Evolutionary conservation across 2,329 filamentous ascomycete species (phyloP).

Genomic region (Paracorniculantispora psalliotae): DNA sequence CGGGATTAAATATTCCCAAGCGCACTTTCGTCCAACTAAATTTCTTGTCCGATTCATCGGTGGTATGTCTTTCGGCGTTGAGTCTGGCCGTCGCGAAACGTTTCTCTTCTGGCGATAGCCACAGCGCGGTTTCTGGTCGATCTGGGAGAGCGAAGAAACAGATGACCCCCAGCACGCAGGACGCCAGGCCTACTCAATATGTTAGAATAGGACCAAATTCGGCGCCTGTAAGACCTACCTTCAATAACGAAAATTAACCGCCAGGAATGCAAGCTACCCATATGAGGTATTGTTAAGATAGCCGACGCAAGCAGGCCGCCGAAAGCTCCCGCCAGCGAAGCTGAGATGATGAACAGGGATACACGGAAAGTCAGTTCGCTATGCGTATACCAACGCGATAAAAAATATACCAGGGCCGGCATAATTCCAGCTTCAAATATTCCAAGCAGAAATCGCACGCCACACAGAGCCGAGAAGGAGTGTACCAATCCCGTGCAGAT

Average conservation of each 20-base stretch:
- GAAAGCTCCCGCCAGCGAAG: slow-evolving; percentile 61
- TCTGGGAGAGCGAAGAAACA: slow-evolving; percentile 61
- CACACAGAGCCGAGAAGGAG: slow-evolving; percentile 40
- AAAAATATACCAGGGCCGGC: slow-evolving; percentile 61
- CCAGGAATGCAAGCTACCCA: slow-evolving; percentile 55
- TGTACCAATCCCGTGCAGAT: slow-evolving; percentile 58
- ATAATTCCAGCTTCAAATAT: slow-evolving; percentile 62
- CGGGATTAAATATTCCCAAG: slow-evolving; percentile 59
- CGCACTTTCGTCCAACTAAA: slow-evolving; percentile 55
- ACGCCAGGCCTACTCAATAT: slow-evolving; percentile 44
- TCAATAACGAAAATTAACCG: slow-evolving; percentile 71
- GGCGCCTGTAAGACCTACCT: slow-evolving; percentile 24
- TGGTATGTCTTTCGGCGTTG: slow-evolving; percentile 51
- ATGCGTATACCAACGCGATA: slow-evolving; percentile 59
- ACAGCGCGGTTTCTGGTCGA: slow-evolving; percentile 59
- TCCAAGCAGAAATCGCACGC: slow-evolving; percentile 55
- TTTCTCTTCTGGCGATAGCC: slow-evolving; percentile 59
- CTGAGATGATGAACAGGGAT: slow-evolving; percentile 61
- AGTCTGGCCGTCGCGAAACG: slow-evolving; percentile 58
- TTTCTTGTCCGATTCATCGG: slow-evolving; percentile 52
- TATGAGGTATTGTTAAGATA: slow-evolving; percentile 53
- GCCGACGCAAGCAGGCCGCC: slow-evolving; percentile 59
- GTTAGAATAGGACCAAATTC: not conserved
- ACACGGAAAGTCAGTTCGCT: slow-evolving; percentile 59
- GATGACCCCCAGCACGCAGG: slow-evolving; percentile 46